Evolutionary conservation across 2,329 filamentous ascomycete species (phyloP).

Genomic region (Neonectria magnoliae): DNA sequence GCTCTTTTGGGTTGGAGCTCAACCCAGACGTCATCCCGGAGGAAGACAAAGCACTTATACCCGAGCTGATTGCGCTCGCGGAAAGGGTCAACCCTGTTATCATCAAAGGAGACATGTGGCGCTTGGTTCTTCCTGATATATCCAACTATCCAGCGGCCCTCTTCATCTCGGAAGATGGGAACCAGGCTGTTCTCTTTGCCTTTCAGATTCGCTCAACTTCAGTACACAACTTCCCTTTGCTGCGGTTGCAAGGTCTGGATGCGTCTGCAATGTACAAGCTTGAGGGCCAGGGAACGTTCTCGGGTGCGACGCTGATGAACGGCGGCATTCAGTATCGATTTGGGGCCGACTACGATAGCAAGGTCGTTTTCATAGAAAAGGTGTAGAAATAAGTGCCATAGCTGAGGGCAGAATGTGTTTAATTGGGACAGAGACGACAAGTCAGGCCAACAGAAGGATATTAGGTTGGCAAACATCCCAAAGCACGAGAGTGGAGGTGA

Average conservation of each 20-base stretch:
- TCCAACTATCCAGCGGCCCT: slow-evolving; percentile 71
- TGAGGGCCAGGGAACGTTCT: slow-evolving; percentile 61
- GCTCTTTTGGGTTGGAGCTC: slow-evolving; percentile 72
- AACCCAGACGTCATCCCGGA: slow-evolving; percentile 62
- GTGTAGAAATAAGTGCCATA: slow-evolving; percentile 9
- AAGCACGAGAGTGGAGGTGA: background rate
- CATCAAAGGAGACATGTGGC: slow-evolving; percentile 67
- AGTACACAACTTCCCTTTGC: slow-evolving; percentile 63
- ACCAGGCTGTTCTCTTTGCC: slow-evolving; percentile 64
- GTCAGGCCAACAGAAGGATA: background rate
- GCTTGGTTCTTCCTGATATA: slow-evolving; percentile 65
- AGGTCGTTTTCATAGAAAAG: slow-evolving; percentile 64
- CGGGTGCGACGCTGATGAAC: slow-evolving; percentile 71
- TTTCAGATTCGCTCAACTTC: slow-evolving; percentile 64
- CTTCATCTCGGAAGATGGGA: slow-evolving; percentile 64
- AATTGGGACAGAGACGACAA: background rate
- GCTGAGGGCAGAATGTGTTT: background rate
- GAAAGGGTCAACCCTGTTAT: slow-evolving; percentile 69
- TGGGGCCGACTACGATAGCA: slow-evolving; percentile 65
- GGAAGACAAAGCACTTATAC: slow-evolving; percentile 64
- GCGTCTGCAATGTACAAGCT: slow-evolving; percentile 62
- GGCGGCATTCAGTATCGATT: slow-evolving; percentile 65
- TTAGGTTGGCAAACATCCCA: background rate
- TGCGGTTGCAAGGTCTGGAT: slow-evolving; percentile 68
- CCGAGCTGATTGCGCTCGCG: slow-evolving; percentile 62